Evolutionary conservation across 2,329 filamentous ascomycete genomes (phyloP), one percentile per base, ranked within the genome.

Genomic region (Fusarium papillatum): DNA sequence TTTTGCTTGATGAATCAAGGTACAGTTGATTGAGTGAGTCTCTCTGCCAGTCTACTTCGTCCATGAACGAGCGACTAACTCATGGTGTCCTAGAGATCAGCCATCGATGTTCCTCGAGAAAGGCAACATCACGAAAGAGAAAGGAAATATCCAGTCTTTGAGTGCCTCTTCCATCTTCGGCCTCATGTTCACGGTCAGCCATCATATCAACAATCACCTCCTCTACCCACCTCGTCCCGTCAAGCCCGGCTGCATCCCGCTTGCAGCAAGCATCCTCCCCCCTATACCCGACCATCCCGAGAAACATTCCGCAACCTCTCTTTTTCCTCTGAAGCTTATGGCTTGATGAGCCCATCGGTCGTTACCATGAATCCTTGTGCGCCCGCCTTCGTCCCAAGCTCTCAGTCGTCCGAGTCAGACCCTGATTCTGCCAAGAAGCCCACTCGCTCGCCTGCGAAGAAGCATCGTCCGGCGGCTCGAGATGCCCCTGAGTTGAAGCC

Each of bases 341-440:
- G 38, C 43, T 57, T 41, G 10, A 59, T 48, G 63, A 50, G 57
- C 39, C 38, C 48, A 4, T 36, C 19, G 11, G 22, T 39, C 39
- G 36, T 36, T 31, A 68, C 39, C 43, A 82, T 82, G 81, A 82
- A 82, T 71, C 81, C 81, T 5, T 74, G 72, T 22, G 81, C 81
- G 10, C 69, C 72, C n/a, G 71, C 75, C 22, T 82, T 82, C 60
- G 71, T 76, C 22, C 81, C 81, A 19, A 73, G 50, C 55, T 41
- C 55, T 19, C 36, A 59, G 59, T n/a, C 62, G 24, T 65, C 70
- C 16, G 61, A 74, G 22, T 62, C 48, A 8, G 59, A 26, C 24
- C 63, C 63, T 41, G 53, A 60, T 43, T 64, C 31, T 11, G 55
- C 67, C 31, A 57, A 74, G 22, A n/a, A 24, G 38, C 48, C 24